A percentile compares a stretch with the other conserved stretches of the same genome.
phyloP scores from a whole-genome alignment of 169 alveolate species.

The Plasmodium berghei region DNA sequence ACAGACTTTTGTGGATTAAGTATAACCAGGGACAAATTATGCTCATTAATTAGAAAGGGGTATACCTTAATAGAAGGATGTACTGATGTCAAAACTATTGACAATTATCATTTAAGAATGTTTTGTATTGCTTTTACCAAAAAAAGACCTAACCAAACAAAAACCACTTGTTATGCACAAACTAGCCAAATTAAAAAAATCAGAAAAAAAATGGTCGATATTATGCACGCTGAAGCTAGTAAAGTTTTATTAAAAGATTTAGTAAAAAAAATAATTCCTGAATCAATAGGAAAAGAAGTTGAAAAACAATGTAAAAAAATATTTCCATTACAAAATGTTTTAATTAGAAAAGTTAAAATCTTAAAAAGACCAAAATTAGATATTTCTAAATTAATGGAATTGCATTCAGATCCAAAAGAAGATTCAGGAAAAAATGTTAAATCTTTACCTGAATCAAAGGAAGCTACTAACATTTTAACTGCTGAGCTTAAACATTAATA shows the following conservation, averaged over 20 bases:
- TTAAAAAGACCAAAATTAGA: slow-evolving; percentile 98
- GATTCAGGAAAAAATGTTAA: slow-evolving; percentile 85
- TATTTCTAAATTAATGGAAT: slow-evolving; percentile 90
- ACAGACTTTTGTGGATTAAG: slow-evolving; percentile 98
- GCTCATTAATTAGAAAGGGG: slow-evolving; percentile 97
- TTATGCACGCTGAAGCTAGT: slow-evolving; percentile 95
- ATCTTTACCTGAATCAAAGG: slow-evolving; percentile 84
- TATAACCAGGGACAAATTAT: slow-evolving; percentile 97
- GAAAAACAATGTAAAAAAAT: slow-evolving; percentile 95
- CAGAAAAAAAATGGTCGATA: slow-evolving; percentile 97
- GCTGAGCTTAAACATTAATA: slow-evolving; percentile 81
- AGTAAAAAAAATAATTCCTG: slow-evolving; percentile 95
- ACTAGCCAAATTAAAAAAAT: slow-evolving; percentile 95
- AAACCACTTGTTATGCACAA: slow-evolving; percentile 97
- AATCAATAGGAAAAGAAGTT: slow-evolving; percentile 96
- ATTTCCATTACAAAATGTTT: slow-evolving; percentile 97
- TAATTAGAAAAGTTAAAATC: slow-evolving; percentile 96
- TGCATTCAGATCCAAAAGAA: slow-evolving; percentile 90
- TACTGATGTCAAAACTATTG: slow-evolving; percentile 97
- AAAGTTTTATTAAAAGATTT: slow-evolving; percentile 94
- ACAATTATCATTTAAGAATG: slow-evolving; percentile 96
- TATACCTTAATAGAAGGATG: slow-evolving; percentile 97
- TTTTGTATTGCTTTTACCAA: slow-evolving; percentile 98
- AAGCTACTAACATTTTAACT: slow-evolving; percentile 84
- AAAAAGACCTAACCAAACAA: slow-evolving; percentile 94